phyloP scores from a whole-genome alignment of 148 eudicot species.

The Rhododendron kiyosumense region DNA sequence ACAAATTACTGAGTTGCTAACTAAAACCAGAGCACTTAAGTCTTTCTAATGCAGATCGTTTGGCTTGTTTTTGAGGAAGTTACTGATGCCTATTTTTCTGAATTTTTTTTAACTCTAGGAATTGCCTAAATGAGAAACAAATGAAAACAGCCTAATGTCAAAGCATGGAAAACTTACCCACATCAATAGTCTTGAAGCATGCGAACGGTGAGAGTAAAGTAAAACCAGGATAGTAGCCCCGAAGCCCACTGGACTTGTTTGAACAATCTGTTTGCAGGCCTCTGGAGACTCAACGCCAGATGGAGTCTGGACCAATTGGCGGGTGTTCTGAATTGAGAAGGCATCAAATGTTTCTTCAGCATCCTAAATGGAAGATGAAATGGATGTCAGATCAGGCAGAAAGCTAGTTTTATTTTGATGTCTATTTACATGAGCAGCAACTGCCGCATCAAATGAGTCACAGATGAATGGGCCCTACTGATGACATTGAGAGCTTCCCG shows the following conservation, averaged over 20 bases:
- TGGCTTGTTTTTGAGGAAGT: no score
- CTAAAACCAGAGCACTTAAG: no score
- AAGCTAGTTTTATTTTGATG: slow-evolving; percentile 44
- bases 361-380: slow-evolving; percentile 71
- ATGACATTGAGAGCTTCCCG: slow-evolving; percentile 31
- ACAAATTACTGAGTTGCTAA: no score
- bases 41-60: no score
- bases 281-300: slow-evolving; percentile 21
- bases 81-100: no score
- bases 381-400: slow-evolving; percentile 28
- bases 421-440: slow-evolving; percentile 83
- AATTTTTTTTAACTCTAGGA: no score
- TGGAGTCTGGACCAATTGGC: slow-evolving; percentile 20
- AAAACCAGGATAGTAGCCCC: slow-evolving; percentile 44
- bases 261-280: slow-evolving; percentile 15
- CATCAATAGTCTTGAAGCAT: no score
- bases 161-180: no score
- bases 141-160: no score
- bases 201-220: not conserved
- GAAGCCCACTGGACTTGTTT: slow-evolving; percentile 24
- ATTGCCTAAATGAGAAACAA: no score
- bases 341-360: slow-evolving; percentile 98
- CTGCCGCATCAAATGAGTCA: slow-evolving; percentile 96
- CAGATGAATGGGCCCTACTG: slow-evolving; percentile 59
- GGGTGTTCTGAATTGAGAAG: slow-evolving; percentile 57